These are phyloP conservation scores for Phytopythium ostracodes DNA, from an alignment of 352 stramenopile genomes.

Conservation along the genomic window DNA sequence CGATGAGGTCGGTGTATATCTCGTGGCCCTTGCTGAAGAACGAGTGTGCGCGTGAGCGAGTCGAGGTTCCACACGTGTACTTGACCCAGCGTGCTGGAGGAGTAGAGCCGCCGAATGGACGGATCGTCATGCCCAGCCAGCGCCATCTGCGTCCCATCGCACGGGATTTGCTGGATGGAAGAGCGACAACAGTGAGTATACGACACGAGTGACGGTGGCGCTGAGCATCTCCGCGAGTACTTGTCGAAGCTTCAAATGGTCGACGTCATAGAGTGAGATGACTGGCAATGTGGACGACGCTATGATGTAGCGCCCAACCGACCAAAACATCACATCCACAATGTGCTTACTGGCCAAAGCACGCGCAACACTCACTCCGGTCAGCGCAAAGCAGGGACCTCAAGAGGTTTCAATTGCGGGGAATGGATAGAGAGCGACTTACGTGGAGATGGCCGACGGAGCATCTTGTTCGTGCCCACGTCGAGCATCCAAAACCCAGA, in stretches of 20 bases:
- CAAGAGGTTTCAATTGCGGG: background rate
- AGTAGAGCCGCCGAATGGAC: conserved; percentile 25
- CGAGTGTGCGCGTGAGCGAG: conserved; percentile 23
- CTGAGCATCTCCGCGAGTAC: conserved; percentile 10
- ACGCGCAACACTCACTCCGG: background rate
- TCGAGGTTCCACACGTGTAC: conserved; percentile 42
- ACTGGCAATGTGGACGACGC: conserved; percentile 44
- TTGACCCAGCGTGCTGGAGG: conserved; percentile 30
- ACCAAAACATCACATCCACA: conserved; percentile 41
- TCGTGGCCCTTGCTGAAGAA: conserved; percentile 33
- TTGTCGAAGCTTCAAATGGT: conserved; percentile 42
- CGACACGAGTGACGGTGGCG: background rate
- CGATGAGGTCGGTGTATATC: conserved; percentile 34
- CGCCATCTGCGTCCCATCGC: conserved; percentile 27
- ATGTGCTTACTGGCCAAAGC: conserved; percentile 12
- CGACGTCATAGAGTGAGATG: conserved; percentile 48
- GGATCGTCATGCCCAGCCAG: conserved; percentile 16
- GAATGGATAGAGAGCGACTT: background rate
- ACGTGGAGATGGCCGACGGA: background rate
- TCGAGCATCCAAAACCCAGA: conserved; percentile 40
- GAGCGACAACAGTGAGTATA: background rate
- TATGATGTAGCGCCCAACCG: conserved; percentile 36
- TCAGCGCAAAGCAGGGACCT: background rate
- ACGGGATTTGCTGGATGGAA: conserved; percentile 45
- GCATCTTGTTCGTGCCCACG: conserved; percentile 2